These are phyloP conservation scores for Metschnikowia drakensbergensis DNA, from an alignment of 805 yeast species.

Conservation along the genomic window DNA sequence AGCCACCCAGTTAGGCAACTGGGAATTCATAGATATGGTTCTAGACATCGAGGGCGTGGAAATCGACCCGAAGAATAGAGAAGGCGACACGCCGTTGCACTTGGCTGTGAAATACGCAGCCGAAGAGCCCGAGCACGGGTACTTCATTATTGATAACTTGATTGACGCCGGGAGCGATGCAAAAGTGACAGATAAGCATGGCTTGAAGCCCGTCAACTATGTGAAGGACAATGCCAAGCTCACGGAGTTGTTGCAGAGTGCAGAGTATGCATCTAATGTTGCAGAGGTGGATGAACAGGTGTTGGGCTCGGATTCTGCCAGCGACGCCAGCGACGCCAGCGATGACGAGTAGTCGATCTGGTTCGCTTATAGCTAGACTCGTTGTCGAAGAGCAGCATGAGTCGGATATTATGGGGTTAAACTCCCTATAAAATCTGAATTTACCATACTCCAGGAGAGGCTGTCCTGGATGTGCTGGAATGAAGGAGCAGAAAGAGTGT, in stretches of 20 bases:
- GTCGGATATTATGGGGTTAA: too few species aligned
- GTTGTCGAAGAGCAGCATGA: too few species aligned
- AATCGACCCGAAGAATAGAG: constrained; percentile 73
- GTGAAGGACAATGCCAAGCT: constrained; percentile 56
- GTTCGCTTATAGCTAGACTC: too few species aligned
- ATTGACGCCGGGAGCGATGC: constrained; percentile 93
- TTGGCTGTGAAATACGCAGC: constrained; percentile 71
- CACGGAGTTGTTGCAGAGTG: constrained; percentile 66
- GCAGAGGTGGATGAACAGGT: constrained; percentile 25
- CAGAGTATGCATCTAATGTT: constrained; percentile 64
- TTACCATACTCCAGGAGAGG: too few species aligned
- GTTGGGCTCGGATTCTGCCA: constrained; percentile 32
- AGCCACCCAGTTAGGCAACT: constrained; percentile 76
- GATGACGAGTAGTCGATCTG: constrained; percentile 19
- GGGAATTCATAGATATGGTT: constrained; percentile 77
- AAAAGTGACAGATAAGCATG: constrained; percentile 39
- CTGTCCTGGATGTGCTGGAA: too few species aligned
- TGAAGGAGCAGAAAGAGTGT: too few species aligned
- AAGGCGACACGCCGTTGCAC: constrained; percentile 89
- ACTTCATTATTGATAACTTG: constrained; percentile 70
- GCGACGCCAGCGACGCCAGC: constrained; percentile 26
- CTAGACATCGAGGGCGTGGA: constrained; percentile 89
- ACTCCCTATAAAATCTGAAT: too few species aligned
- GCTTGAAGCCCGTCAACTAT: constrained; percentile 73
- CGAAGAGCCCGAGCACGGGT: constrained; percentile 83